Evolutionary conservation across 176 grass and related monocot genomes (phyloP).

Genomic region (Poa annua): DNA sequence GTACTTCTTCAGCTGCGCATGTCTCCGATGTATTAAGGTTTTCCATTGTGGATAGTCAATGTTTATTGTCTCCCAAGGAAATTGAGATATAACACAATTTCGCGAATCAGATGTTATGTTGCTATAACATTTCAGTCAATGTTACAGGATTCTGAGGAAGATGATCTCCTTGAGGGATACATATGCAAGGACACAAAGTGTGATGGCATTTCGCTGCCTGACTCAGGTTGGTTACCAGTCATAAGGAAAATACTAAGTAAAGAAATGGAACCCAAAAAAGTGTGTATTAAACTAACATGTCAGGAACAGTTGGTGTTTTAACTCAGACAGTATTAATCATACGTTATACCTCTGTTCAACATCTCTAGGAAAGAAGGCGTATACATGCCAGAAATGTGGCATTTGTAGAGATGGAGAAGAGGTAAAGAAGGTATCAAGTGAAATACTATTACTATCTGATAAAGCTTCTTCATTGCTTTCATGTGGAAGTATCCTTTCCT

Average conservation of each 20-base stretch:
- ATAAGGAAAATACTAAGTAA: slow-evolving; percentile 17
- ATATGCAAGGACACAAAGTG: slow-evolving; percentile 77
- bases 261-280: neutral
- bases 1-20: slow-evolving; percentile 88
- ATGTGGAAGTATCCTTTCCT: slow-evolving; percentile 75
- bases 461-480: slow-evolving; percentile 63
- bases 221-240: slow-evolving; percentile 52
- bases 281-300: neutral
- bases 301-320: neutral
- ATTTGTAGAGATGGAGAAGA: slow-evolving; percentile 65
- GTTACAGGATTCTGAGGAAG: slow-evolving; percentile 59
- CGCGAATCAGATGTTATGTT: neutral
- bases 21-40: slow-evolving; percentile 77
- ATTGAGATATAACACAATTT: slow-evolving; percentile 7
- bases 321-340: slow-evolving; percentile 3
- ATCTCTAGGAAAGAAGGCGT: slow-evolving; percentile 57
- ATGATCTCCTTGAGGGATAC: slow-evolving; percentile 70
- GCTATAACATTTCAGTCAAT: slow-evolving; percentile 31
- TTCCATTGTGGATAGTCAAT: slow-evolving; percentile 26
- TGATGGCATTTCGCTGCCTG: slow-evolving; percentile 61
- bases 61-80: slow-evolving; percentile 25
- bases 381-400: slow-evolving; percentile 81
- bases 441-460: slow-evolving; percentile 52
- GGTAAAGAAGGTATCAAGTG: slow-evolving; percentile 56
- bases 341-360: slow-evolving; percentile 37